Percentiles rank a stretch among this genome's conserved stretches.
These are phyloP conservation scores for Ophiocordyceps camponoti-floridani DNA, from an alignment of 2,329 filamentous ascomycete genomes.

Conservation along the genomic window DNA sequence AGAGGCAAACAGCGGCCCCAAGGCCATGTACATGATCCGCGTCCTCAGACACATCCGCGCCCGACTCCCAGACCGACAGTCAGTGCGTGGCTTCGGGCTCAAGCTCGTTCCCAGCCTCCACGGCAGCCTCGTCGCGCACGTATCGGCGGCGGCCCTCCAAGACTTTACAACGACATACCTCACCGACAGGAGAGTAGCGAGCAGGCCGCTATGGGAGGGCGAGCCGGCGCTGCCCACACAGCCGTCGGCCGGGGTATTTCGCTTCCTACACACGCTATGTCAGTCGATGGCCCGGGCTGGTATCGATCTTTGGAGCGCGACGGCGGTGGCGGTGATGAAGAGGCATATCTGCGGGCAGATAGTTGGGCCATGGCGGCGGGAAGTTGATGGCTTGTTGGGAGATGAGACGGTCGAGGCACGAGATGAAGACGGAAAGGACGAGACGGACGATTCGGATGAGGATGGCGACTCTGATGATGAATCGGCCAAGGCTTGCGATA, in stretches of 20 bases:
- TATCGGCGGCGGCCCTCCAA: constrained; percentile 30
- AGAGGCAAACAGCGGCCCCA: constrained; percentile 27
- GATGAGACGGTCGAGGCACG: not conserved
- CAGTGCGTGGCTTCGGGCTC: constrained; percentile 37
- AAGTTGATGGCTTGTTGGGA: constrained; percentile 16
- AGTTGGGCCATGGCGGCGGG: constrained; percentile 25
- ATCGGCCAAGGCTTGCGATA: not conserved
- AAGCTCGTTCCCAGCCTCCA: constrained; percentile 48
- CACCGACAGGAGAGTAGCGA: constrained; percentile 30
- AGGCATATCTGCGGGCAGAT: constrained; percentile 31
- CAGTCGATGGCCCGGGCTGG: constrained; percentile 52
- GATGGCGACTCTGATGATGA: too few species aligned
- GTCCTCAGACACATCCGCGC: constrained; percentile 56
- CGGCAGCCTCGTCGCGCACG: constrained; percentile 33
- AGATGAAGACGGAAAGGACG: not conserved
- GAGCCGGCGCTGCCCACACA: constrained; percentile 57
- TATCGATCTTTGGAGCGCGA: constrained; percentile 63
- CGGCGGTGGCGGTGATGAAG: constrained; percentile 48
- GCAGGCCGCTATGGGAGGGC: constrained; percentile 65
- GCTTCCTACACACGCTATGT: constrained; percentile 48
- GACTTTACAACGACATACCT: constrained; percentile 24
- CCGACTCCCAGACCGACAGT: constrained; percentile 37
- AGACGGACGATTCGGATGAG: not conserved
- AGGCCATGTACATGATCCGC: constrained; percentile 52
- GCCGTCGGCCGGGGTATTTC: constrained; percentile 58